Evolutionary conservation across 106 monocot species (phyloP).

Genomic region (Xerophyta viscosa): DNA sequence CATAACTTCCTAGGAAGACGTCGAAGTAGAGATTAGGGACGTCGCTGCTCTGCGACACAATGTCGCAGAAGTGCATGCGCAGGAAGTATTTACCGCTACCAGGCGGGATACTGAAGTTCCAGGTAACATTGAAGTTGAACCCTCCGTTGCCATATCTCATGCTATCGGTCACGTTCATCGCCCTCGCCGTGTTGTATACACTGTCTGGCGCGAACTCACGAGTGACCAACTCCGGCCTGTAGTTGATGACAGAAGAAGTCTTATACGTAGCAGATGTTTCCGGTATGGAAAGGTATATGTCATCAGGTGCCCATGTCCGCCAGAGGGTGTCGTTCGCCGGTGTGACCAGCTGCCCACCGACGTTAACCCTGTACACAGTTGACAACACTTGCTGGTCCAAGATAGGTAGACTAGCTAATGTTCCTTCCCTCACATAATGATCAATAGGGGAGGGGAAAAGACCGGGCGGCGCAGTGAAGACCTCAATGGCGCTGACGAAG

Average conservation of each 20-base stretch:
- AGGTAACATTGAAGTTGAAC: conserved; percentile 48
- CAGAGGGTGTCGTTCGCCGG: conserved; percentile 62
- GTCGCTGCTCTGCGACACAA: conserved; percentile 8
- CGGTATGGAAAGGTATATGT: no score
- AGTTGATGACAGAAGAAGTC: not conserved
- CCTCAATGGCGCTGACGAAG: conserved; percentile 53
- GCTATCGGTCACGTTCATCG: conserved; percentile 1
- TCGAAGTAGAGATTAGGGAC: conserved; percentile 14
- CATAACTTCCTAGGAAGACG: conserved; percentile 24
- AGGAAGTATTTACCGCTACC: conserved; percentile 23
- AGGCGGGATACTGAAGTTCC: conserved; percentile 45
- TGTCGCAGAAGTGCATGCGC: conserved; percentile 63
- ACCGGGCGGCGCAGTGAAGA: conserved; percentile 38
- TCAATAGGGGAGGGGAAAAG: conserved; percentile 6
- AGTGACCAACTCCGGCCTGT: not conserved
- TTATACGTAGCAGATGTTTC: conserved; percentile 22
- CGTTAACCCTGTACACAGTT: conserved; percentile 45
- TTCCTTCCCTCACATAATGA: not conserved
- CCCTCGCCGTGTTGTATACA: conserved; percentile 48
- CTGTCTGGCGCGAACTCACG: conserved; percentile 22
- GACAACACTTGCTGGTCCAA: conserved; percentile 22
- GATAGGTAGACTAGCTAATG: not conserved
- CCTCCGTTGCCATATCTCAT: not conserved
- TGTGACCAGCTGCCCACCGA: conserved; percentile 35
- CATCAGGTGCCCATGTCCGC: conserved; percentile 75